Base-by-base conservation (phyloP, 805 yeast genomes). In the Tetrapisispora iriomotensis region DNA sequence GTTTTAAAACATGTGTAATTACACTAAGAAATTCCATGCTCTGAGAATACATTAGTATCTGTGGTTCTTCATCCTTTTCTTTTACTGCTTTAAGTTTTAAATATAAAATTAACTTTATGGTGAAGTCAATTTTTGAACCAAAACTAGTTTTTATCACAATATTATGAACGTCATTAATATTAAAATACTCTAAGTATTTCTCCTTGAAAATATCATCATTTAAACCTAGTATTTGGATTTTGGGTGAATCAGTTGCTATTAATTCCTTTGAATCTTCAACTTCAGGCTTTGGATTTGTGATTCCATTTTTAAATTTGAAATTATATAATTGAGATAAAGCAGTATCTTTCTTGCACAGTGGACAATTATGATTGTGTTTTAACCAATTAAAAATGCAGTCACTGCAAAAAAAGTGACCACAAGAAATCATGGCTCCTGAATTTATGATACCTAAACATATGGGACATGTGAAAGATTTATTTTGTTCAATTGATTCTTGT, bases 361-460 rank as follows among this genome's bases (percentile, higher is more conserved):
- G 97, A 59, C 98, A 92, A 2, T 65, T 61, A 1, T 61, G 55
- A 29, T 72, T 72, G 13, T 65, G 65, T 17, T 60, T 61, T 38
- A 82, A 54, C 98, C 98, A 92, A 39, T 69, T 77, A 15, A 64
- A 69, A 27, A 92, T 65, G 58, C 98, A 92, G 1, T 74, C 82
- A 41, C 75, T 73, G 56, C 98, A 92, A 54, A 82, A 92, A 48
- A 77, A 78, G 60, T 92, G 98, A 0, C 97, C 97, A 68, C 98
- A 92, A 8, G 77, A 77, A 0, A 95, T 81, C 40, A 92, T 65
- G 0, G 92, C 72, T 0, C 98, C 98, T 29, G 77, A 67, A 3
- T 73, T 66, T 36, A 87, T 84, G 1, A 72, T 56, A 4, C 77
- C 70, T 17, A 82, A 74, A 56, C 98, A 92, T 44, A 92, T 88